A percentile compares a stretch with the other conserved stretches of the same genome.
These are phyloP conservation scores for Boletus sensibilis DNA, from an alignment of 768 basidiomycete species.

Conservation along the genomic window DNA sequence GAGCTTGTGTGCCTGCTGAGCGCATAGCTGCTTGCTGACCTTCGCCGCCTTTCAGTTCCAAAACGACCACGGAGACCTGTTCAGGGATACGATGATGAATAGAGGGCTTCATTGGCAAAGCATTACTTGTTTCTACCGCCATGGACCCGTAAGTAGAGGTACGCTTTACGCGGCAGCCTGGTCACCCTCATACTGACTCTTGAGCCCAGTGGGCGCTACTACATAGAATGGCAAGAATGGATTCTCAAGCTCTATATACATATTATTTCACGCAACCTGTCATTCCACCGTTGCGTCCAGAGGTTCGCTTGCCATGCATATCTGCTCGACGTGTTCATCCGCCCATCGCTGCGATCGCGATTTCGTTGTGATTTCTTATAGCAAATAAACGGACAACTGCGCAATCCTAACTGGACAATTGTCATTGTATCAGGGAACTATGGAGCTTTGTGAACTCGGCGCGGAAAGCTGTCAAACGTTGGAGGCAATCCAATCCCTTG, in stretches of 20 bases:
- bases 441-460: not conserved
- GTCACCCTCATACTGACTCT: not conserved
- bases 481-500: not conserved
- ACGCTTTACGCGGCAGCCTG: not conserved
- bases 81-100: conserved; percentile 73
- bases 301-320: not conserved
- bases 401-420: not conserved
- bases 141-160: conserved; percentile 8
- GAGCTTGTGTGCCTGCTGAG: conserved; percentile 30
- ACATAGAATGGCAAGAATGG: conserved; percentile 5
- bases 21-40: not conserved
- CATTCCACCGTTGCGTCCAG: not conserved
- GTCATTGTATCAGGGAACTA: too few relatives aligned
- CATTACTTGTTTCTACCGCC: not conserved
- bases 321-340: not conserved
- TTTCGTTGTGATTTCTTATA: not conserved
- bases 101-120: not conserved
- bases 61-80: conserved; percentile 67
- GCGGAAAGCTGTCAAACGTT: not conserved
- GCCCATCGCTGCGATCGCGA: not conserved
- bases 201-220: not conserved
- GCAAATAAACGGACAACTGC: not conserved
- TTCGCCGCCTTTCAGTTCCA: conserved; percentile 48
- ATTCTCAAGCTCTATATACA: conserved; percentile 2
- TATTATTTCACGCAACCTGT: conserved; percentile 1